Percentiles rank a stretch among this genome's conserved stretches.
phyloP scores from a whole-genome alignment of 2,329 filamentous ascomycete genomes.

The Paecilomyces niveus region DNA sequence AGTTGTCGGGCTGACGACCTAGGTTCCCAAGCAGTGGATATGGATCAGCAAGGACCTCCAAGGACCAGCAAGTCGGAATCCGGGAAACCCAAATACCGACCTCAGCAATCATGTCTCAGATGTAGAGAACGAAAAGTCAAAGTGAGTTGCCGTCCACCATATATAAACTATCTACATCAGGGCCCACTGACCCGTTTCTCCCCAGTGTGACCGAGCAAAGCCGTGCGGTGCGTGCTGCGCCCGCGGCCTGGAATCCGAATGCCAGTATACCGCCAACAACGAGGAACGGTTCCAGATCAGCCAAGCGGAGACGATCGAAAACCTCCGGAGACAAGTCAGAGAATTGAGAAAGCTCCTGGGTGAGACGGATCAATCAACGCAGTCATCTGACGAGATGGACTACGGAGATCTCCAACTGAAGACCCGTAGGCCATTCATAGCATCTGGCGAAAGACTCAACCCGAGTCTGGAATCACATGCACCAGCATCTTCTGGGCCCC shows the following conservation, averaged over 20 bases:
- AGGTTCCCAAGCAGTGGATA: neutral
- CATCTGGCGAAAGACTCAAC: neutral
- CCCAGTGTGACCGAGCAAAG: conserved; percentile 20
- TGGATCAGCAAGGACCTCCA: neutral
- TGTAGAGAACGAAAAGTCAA: conserved; percentile 24
- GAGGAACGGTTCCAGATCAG: conserved; percentile 60
- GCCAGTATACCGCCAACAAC: conserved; percentile 20
- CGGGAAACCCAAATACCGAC: conserved; percentile 15
- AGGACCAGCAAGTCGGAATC: neutral
- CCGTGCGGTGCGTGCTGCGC: conserved; percentile 20
- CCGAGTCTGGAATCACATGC: neutral
- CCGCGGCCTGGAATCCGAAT: conserved; percentile 20
- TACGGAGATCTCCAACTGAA: neutral
- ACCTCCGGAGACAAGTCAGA: conserved; percentile 17
- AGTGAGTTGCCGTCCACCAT: conserved; percentile 7
- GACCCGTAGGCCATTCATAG: neutral
- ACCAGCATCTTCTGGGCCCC: neutral
- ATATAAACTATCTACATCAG: neutral
- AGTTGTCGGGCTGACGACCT: neutral
- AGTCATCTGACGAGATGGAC: neutral
- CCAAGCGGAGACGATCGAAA: conserved; percentile 39
- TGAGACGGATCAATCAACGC: conserved; percentile 1
- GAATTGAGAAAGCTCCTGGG: conserved; percentile 4
- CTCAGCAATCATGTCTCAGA: conserved; percentile 21
- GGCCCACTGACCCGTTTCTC: neutral